Base-by-base conservation (phyloP, 495 filamentous ascomycete species). In the Hyaloscypha finlandica region DNA sequence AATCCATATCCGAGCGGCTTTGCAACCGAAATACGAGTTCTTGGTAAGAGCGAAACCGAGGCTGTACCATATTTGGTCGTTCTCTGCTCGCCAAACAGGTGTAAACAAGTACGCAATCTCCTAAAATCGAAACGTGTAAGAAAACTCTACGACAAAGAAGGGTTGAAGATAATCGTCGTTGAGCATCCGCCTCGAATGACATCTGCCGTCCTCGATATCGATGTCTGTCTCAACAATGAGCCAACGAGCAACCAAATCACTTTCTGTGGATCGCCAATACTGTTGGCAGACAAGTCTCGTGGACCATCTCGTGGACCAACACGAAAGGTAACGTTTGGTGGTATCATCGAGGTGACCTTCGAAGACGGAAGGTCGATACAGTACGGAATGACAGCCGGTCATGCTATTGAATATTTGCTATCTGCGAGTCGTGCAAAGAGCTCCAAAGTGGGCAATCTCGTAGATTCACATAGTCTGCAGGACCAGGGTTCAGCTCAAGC, bases 311-410 rank as follows among this genome's bases (percentile, higher is more conserved):
- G n/a, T 11, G 57, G 25, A 6, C n/a, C 5, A 6, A 30, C 57
- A 20, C 30, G 57, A 14, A 60, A 37, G 57, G 57, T 29, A 37
- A 60, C 57, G n/a, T 20, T 60, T 60, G 57, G 57, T 20, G 57
- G 57, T 20, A 20, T 60, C 35, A 60, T 60, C 31, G 31, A 60
- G 32, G 31, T 60, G 6, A 60, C 57, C 22, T 9, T 22, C 32
- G 57, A 5, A 12, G 32, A 60, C 22, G 57, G 57, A 60, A 60
- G n/a, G 4, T 60, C 57, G 5, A 60, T 9, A 29, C 57, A 30
- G 19, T 60, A 42, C 19, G 57, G 57, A 25, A 35, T 60, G 30
- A 60, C 57, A 5, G 57, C 57, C 9, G 57, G 57, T 20, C 57
- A 60, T 37, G 57, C 31, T 20, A 8, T 60, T 42, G 57, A 60